These are phyloP conservation scores for Garcia nutans DNA, from an alignment of 345 rosid species.

Conservation along the genomic window DNA sequence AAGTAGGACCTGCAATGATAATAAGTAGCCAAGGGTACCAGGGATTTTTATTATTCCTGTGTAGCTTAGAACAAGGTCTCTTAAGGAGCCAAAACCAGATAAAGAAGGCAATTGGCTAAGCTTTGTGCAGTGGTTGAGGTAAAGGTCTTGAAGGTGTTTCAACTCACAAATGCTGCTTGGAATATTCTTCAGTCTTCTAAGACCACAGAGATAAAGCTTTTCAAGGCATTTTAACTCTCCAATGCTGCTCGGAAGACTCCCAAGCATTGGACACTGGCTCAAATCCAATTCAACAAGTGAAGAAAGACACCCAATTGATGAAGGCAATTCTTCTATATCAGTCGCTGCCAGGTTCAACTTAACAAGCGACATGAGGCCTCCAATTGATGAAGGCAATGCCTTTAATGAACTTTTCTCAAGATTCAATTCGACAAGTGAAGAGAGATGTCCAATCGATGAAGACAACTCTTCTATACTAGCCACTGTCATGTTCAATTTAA, in stretches of 20 bases:
- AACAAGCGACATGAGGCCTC: constrained; percentile 9
- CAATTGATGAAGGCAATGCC: constrained; percentile 7
- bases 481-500: constrained; percentile 2
- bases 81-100: constrained; percentile 1
- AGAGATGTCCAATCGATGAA: not conserved
- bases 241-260: constrained; percentile 14
- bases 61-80: constrained; percentile 2
- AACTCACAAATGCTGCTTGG: constrained; percentile 1
- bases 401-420: constrained; percentile 11
- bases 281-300: constrained; percentile 11
- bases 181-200: not conserved
- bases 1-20: constrained; percentile 8
- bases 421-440: constrained; percentile 13
- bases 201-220: constrained; percentile 9
- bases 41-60: not conserved
- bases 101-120: constrained; percentile 11
- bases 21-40: not conserved
- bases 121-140: constrained; percentile 2
- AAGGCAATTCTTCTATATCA: constrained; percentile 6
- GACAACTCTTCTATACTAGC: not conserved
- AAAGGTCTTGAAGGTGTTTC: not conserved
- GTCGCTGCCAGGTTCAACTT: constrained; percentile 11
- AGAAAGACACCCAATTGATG: constrained; percentile 12
- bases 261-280: constrained; percentile 11
- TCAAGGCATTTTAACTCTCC: constrained; percentile 13